Evolutionary conservation across 2,329 filamentous ascomycete species (phyloP), one percentile per base, ranked within the genome.

Genomic region (Diaporthe ampelina): DNA sequence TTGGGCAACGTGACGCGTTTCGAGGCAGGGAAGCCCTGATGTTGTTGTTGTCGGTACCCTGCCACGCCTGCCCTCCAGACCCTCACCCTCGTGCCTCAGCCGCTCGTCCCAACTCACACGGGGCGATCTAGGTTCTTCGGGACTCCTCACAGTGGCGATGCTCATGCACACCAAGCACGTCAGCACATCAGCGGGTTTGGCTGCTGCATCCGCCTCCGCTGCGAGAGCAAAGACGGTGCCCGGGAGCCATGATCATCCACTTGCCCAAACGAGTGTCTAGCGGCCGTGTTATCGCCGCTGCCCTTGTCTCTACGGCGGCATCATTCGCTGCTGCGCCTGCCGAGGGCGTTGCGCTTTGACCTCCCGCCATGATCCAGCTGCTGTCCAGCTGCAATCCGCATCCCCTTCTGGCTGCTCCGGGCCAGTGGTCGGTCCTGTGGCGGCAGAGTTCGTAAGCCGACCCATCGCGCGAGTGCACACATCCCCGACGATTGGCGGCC

Each of bases 281-380:
- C 48, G 37, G 70, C 43, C 57, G 68, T 59, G 54, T 35, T 59
- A 50, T 71, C 54, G 43, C 29, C 45, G 57, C 57, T 54, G 59
- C 19, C 15, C 59, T 43, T 24, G 26, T 37, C 43, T 45, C 43
- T 57, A 63, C 57, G 69, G 32, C 69, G 70, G 70, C 37, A 19
- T 63, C 58, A 72, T 56, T 68, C 45, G 50, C 57, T 52, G 29
- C 24, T 26, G 48, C 29, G 70, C 48, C 48, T 63, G 48, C 70
- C 35, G 57, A 72, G 70, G 70, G 70, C 58, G 45, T 40, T 63
- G 70, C 56, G 70, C 70, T 63, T 40, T 72, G 70, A 72, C 70
- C 50, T 63, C 57, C 19, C 57, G 70, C 70, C 70, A 72, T 72
- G 70, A 43, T 48, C 48, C 35, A 56, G 57, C 58, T 45, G 57